phyloP scores from a whole-genome alignment of 257 asterid genomes.

The Apocynum venetum region DNA sequence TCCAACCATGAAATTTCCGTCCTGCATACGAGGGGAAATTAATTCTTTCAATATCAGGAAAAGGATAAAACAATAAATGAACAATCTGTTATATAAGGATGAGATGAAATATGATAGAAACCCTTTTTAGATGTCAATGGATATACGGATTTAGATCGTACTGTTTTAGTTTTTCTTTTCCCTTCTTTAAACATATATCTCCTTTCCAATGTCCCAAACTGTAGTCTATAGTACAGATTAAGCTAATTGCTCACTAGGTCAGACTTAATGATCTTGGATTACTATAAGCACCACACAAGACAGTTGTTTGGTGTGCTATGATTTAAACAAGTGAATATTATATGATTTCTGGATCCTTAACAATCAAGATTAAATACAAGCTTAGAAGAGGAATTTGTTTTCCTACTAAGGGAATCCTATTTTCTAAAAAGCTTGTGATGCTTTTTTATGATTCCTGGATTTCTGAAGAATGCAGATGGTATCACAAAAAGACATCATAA shows the following conservation, averaged over 20 bases:
- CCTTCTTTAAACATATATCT: neutral
- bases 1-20: slow-evolving; percentile 98
- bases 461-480: neutral
- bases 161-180: neutral
- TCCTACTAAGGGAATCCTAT: neutral
- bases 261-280: neutral
- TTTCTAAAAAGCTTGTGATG: neutral
- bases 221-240: too few species aligned
- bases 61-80: too few species aligned
- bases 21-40: slow-evolving; percentile 48
- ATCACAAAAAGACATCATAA: neutral
- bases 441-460: neutral
- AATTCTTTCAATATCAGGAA: too few species aligned
- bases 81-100: neutral
- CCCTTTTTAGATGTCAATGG: neutral
- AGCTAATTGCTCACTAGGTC: neutral
- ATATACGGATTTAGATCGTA: neutral
- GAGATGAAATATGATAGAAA: neutral
- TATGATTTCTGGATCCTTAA: neutral
- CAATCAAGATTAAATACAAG: neutral
- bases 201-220: neutral
- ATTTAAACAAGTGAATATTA: neutral
- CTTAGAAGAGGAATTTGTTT: neutral
- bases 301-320: neutral
- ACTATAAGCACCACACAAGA: neutral